Conservation (phyloP, 176 grass and related monocot genomes). For the Neostapfia colusana region DNA sequence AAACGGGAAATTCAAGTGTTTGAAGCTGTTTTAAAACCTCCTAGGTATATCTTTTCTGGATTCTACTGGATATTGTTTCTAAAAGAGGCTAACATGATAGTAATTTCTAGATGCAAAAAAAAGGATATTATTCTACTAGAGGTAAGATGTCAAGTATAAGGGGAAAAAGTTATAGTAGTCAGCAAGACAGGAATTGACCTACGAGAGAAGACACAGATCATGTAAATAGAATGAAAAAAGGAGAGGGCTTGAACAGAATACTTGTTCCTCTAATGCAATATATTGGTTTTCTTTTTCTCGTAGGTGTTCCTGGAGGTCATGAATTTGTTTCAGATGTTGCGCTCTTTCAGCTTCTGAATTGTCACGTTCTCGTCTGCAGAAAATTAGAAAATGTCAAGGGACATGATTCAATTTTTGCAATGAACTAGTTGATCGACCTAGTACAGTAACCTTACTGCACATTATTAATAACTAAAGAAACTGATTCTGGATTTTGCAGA, state of each 20-base stretch:
- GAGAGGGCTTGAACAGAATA: slow-evolving; percentile 39
- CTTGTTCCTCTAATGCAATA: slow-evolving; percentile 90
- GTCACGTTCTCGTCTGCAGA: slow-evolving; percentile 87
- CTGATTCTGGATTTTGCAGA: not conserved
- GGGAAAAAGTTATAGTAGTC: not conserved
- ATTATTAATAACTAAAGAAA: not conserved
- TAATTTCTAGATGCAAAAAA: slow-evolving; percentile 9
- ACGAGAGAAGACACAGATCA: not conserved
- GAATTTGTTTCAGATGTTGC: slow-evolving; percentile 87
- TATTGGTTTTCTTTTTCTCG: slow-evolving; percentile 83
- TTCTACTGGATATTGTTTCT: not conserved
- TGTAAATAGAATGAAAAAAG: slow-evolving; percentile 28
- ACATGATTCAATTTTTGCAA: not conserved
- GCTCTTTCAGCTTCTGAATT: slow-evolving; percentile 88
- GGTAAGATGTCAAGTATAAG: not conserved
- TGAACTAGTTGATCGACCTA: not conserved
- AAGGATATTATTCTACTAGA: not conserved
- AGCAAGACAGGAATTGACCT: not conserved
- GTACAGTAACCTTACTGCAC: not conserved
- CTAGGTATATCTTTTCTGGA: not conserved
- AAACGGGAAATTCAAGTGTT: not conserved
- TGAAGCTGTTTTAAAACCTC: not conserved
- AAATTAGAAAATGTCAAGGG: slow-evolving; percentile 26
- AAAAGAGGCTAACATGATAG: slow-evolving; percentile 8
- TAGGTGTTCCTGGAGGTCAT: slow-evolving; percentile 82